A percentile compares a stretch with the other conserved stretches of the same genome.
phyloP scores from a whole-genome alignment of 345 rosid species.

The Streptanthus diversifolius region DNA sequence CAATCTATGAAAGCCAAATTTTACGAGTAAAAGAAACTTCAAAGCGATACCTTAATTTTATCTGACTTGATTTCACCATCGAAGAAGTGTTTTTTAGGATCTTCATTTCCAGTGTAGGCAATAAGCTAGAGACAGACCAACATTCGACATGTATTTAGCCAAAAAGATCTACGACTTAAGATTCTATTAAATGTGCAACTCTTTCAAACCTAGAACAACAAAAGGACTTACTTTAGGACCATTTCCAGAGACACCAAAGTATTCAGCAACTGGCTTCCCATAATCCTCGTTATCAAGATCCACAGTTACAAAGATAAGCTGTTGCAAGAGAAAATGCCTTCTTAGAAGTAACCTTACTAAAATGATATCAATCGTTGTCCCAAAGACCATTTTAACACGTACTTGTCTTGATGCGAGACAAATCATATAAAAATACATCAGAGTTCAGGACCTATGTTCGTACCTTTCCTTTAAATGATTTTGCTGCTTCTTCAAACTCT shows the following conservation, averaged over 20 bases:
- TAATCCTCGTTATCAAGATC: slow-evolving; percentile 88
- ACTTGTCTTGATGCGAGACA: neutral
- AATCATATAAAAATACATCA: neutral
- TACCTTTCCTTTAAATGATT: slow-evolving; percentile 92
- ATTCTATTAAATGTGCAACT: neutral
- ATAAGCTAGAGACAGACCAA: slow-evolving; percentile 49
- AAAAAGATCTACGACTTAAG: neutral
- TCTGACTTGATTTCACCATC: slow-evolving; percentile 68
- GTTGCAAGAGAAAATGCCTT: slow-evolving; percentile 30
- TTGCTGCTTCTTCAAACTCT: slow-evolving; percentile 75
- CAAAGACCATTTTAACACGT: neutral
- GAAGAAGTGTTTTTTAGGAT: slow-evolving; percentile 58
- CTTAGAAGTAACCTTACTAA: slow-evolving; percentile 9
- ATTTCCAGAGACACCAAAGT: slow-evolving; percentile 72
- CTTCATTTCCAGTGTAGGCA: slow-evolving; percentile 89
- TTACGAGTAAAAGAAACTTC: neutral
- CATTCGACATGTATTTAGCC: neutral
- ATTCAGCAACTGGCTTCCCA: slow-evolving; percentile 91
- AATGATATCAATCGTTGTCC: neutral
- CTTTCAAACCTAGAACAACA: neutral
- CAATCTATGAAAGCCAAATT: neutral
- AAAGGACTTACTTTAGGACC: slow-evolving; percentile 51
- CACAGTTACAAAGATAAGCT: slow-evolving; percentile 86
- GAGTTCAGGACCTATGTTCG: neutral
- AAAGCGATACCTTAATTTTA: slow-evolving; percentile 58